These are phyloP conservation scores for Scheffersomyces segobiensis DNA, from an alignment of 1,139 yeast species.

Conservation along the genomic window DNA sequence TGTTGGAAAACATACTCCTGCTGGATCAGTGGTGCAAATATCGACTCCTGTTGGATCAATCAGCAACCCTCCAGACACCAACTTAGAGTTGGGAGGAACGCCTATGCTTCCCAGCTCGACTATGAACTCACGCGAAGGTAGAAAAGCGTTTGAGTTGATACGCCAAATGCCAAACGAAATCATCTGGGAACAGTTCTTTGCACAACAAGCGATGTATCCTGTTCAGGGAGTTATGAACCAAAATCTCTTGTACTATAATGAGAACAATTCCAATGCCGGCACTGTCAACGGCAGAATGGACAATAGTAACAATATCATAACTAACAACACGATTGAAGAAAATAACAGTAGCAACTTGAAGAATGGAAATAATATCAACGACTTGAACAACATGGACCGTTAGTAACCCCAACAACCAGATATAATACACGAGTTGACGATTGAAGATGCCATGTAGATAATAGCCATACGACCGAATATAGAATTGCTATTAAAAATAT, in stretches of 20 bases:
- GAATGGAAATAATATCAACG: too few species aligned
- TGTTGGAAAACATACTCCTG: neutral
- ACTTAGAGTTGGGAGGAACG: slow-evolving; percentile 1
- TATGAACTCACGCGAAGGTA: slow-evolving; percentile 42
- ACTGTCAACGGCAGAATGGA: neutral
- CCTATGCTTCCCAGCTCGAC: slow-evolving; percentile 5
- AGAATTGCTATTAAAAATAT: too few species aligned
- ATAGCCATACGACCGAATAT: too few species aligned
- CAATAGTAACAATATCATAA: neutral
- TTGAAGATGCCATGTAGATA: too few species aligned
- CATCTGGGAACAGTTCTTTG: slow-evolving; percentile 77
- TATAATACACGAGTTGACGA: too few species aligned
- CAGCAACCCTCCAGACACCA: slow-evolving; percentile 7
- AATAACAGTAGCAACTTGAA: too few species aligned
- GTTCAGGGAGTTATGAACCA: neutral
- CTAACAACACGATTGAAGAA: neutral
- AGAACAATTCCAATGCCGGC: neutral
- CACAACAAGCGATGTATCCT: slow-evolving; percentile 7
- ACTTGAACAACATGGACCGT: too few species aligned
- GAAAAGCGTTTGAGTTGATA: slow-evolving; percentile 59
- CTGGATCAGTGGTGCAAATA: slow-evolving; percentile 1
- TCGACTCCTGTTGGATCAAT: neutral
- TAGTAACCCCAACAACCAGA: too few species aligned
- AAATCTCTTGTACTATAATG: neutral
- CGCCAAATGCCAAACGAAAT: slow-evolving; percentile 67